These are phyloP conservation scores for Phanerochaete carnosa DNA, from an alignment of 768 basidiomycete species.

Conservation along the genomic window DNA sequence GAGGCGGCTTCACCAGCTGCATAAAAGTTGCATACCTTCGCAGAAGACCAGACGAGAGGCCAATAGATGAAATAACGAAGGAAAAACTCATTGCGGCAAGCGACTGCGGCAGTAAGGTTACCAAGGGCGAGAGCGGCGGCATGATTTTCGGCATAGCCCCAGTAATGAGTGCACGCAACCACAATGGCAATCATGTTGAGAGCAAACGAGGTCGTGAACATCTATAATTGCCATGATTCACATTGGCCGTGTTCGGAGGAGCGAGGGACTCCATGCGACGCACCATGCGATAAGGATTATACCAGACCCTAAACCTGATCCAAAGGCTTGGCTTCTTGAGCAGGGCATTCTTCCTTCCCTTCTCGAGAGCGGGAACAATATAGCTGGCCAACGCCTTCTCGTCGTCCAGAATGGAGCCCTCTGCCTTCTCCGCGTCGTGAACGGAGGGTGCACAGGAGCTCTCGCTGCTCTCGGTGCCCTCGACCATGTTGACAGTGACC, in stretches of 20 bases:
- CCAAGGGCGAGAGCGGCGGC: conserved; percentile 71
- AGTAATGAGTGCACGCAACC: conserved; percentile 46
- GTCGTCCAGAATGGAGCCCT: conserved; percentile 6
- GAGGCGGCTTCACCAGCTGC: neutral
- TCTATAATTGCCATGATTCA: neutral
- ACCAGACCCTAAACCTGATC: conserved; percentile 13
- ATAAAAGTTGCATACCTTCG: conserved; percentile 47
- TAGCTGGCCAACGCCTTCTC: conserved; percentile 7
- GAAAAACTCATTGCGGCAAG: conserved; percentile 81
- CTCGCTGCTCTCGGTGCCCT: neutral
- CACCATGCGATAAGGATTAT: conserved; percentile 14
- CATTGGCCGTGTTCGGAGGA: neutral
- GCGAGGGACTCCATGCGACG: neutral
- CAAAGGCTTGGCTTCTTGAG: conserved; percentile 7
- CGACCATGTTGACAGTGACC: neutral
- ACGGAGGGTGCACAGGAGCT: conserved; percentile 6
- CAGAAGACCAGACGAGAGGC: conserved; percentile 66
- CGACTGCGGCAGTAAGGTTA: conserved; percentile 66
- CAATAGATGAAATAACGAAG: conserved; percentile 64
- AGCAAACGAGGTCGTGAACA: conserved; percentile 53
- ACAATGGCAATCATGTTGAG: conserved; percentile 59
- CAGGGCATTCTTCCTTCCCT: conserved; percentile 12
- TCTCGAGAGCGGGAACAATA: conserved; percentile 12
- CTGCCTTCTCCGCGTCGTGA: conserved; percentile 12
- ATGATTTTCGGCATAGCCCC: conserved; percentile 63